These are phyloP conservation scores for Tanacetum coccineum DNA, from an alignment of 129 eudicot species.

Conservation along the genomic window DNA sequence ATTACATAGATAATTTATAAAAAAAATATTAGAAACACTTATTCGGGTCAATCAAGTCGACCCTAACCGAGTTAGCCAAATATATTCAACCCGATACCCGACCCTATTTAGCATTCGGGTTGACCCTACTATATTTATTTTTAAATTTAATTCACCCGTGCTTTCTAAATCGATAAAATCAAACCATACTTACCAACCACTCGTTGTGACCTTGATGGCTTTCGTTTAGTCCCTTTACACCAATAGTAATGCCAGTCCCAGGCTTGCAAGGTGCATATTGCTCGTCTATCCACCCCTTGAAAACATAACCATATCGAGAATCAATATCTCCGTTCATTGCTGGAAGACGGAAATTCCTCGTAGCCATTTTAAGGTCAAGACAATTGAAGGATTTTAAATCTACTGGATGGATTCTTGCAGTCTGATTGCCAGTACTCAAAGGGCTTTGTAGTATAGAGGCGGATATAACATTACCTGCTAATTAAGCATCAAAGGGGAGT, in stretches of 20 bases:
- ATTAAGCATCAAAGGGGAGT: neutral
- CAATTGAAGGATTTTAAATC: constrained; percentile 38
- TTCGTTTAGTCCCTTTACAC: constrained; percentile 46
- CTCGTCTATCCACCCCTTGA: constrained; percentile 58
- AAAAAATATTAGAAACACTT: too few species aligned
- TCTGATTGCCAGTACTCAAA: constrained; percentile 24
- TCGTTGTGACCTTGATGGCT: constrained; percentile 47
- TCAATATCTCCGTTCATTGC: constrained; percentile 43
- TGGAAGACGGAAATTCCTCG: constrained; percentile 50
- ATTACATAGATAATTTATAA: too few species aligned
- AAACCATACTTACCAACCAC: constrained; percentile 52
- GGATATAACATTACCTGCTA: neutral
- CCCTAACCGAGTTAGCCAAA: too few species aligned
- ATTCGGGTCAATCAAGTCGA: too few species aligned
- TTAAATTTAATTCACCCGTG: too few species aligned
- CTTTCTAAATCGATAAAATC: too few species aligned
- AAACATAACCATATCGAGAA: constrained; percentile 42
- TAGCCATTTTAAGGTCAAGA: constrained; percentile 40
- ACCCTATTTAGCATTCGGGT: too few species aligned
- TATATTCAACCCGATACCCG: too few species aligned
- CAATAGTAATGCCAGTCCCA: constrained; percentile 44
- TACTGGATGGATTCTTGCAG: constrained; percentile 6
- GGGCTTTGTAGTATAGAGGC: constrained; percentile 22
- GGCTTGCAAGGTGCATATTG: constrained; percentile 40
- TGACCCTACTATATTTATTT: too few species aligned